Evolutionary conservation across 2,329 filamentous ascomycete genomes (phyloP).

Genomic region (Calonectria henricotiae): DNA sequence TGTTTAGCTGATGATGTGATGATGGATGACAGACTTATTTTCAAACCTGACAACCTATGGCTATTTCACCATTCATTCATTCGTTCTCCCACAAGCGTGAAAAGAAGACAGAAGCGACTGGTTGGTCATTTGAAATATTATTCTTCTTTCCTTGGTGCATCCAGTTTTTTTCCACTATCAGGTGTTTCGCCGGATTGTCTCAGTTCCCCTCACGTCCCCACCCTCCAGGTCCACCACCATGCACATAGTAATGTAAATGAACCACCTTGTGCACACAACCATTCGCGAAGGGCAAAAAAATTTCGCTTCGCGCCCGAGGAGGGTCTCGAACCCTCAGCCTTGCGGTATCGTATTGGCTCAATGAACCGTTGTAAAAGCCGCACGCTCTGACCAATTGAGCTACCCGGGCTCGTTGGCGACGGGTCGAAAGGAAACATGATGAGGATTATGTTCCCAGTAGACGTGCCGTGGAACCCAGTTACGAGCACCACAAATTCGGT

Average conservation of each 20-base stretch:
- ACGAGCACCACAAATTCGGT: neutral
- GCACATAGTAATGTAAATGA: neutral
- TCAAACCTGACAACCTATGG: too few species aligned
- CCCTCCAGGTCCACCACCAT: conserved; percentile 1
- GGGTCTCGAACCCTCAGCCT: conserved; percentile 2
- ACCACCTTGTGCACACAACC: neutral
- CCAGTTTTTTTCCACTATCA: too few species aligned
- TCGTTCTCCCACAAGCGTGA: too few species aligned
- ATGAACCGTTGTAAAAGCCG: neutral
- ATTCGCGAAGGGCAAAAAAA: neutral
- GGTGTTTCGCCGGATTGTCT: too few species aligned
- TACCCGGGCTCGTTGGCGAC: conserved; percentile 7
- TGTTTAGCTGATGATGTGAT: too few species aligned
- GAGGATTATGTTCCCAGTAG: neutral
- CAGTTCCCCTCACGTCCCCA: neutral
- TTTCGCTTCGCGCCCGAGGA: neutral
- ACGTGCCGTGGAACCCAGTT: neutral
- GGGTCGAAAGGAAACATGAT: conserved; percentile 23
- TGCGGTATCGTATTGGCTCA: neutral
- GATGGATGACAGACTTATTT: too few species aligned
- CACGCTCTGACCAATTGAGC: conserved; percentile 24
- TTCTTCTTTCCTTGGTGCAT: too few species aligned
- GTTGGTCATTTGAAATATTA: too few species aligned
- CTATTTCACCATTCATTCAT: too few species aligned
- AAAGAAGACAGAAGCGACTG: too few species aligned